Conservation (phyloP, 2,329 filamentous ascomycete genomes). For the Clonostachys chloroleuca region DNA sequence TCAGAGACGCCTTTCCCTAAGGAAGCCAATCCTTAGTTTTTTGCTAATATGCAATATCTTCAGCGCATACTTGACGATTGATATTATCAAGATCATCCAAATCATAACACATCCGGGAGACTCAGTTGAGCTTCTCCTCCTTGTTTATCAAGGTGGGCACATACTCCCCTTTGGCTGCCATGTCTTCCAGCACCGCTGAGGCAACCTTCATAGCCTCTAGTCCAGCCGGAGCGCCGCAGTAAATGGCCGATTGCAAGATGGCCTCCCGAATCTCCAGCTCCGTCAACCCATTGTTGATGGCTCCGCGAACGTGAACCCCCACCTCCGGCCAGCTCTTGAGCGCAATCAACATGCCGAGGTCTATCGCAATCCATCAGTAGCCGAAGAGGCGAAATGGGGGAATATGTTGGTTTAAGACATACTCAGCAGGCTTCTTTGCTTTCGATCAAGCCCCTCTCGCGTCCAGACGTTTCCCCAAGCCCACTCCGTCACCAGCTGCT, state of each 20-base stretch:
- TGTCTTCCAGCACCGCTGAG: slow-evolving; percentile 13
- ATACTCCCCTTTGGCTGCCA: slow-evolving; percentile 15
- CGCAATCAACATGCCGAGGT: slow-evolving; percentile 60
- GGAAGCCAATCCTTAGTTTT: too few species aligned
- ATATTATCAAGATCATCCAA: too few species aligned
- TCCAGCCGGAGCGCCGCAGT: slow-evolving; percentile 33
- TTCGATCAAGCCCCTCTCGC: slow-evolving; percentile 55
- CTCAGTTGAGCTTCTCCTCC: too few species aligned
- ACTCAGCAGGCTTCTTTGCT: slow-evolving; percentile 43
- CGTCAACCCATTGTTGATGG: slow-evolving; percentile 54
- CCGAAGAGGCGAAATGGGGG: slow-evolving; percentile 14
- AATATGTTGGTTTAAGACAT: slow-evolving; percentile 17
- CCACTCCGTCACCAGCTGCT: slow-evolving; percentile 56
- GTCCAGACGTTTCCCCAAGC: slow-evolving; percentile 62
- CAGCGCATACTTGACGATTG: too few species aligned
- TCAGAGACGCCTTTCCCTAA: too few species aligned
- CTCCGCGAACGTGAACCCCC: slow-evolving; percentile 55
- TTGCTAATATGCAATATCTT: too few species aligned
- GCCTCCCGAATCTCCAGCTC: slow-evolving; percentile 53
- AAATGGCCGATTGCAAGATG: slow-evolving; percentile 34
- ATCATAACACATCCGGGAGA: too few species aligned
- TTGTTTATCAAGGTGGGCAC: too few species aligned
- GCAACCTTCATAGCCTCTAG: slow-evolving; percentile 25
- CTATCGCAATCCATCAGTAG: slow-evolving; percentile 4
- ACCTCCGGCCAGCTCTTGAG: slow-evolving; percentile 55